phyloP scores from a whole-genome alignment of 1,284 basidiomycete species.

The Pseudozyma tsukubaensis region DNA sequence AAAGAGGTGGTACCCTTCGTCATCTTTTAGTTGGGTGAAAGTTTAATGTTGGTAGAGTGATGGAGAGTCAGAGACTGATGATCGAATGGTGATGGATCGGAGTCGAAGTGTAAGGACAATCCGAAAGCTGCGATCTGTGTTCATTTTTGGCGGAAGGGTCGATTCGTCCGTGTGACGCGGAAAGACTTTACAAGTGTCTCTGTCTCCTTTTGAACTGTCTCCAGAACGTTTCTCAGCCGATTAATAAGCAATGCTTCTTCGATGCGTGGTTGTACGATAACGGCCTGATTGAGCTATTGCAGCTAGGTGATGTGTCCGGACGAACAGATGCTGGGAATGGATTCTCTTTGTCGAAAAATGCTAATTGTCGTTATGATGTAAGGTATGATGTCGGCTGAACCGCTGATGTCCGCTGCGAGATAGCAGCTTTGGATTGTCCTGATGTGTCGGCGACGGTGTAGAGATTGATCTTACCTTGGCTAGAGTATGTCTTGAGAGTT shows the following conservation, averaged over 20 bases:
- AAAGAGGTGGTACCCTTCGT: constrained; percentile 69
- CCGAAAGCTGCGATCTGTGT: constrained; percentile 20
- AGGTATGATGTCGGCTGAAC: constrained; percentile 3
- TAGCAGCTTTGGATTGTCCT: constrained; percentile 33
- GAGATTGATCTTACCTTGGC: constrained; percentile 50
- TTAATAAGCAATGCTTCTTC: no score
- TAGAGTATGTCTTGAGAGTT: constrained; percentile 54
- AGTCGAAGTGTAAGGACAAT: constrained; percentile 17
- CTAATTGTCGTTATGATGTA: not conserved
- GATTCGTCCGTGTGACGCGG: not conserved
- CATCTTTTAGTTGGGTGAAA: constrained; percentile 51
- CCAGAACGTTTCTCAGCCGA: no score
- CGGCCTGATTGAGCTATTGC: not conserved
- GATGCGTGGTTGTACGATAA: no score
- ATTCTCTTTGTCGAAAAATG: not conserved
- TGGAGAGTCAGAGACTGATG: constrained; percentile 25
- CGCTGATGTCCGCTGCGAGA: not conserved
- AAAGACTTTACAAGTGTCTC: not conserved
- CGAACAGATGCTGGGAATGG: not conserved
- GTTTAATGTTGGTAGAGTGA: constrained; percentile 4
- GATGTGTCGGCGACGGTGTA: constrained; percentile 8
- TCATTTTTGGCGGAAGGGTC: not conserved
- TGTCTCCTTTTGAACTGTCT: not conserved
- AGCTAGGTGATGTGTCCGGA: not conserved
- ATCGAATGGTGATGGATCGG: not conserved